phyloP scores from a whole-genome alignment of 2,329 filamentous ascomycete species.

The Beauveria brongniartii region DNA sequence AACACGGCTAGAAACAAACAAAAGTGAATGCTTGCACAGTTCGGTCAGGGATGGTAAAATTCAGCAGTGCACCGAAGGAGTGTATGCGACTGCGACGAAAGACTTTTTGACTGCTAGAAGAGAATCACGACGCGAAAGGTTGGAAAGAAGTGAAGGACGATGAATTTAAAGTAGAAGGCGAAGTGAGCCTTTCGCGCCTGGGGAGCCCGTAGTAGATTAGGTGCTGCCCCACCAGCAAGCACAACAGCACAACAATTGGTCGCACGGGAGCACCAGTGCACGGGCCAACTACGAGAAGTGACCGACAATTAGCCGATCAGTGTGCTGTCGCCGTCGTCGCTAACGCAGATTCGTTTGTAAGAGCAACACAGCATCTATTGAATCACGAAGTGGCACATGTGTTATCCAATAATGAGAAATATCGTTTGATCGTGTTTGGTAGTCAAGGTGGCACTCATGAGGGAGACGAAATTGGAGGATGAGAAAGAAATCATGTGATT shows the following conservation, averaged over 20 bases:
- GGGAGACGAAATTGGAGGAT: not conserved
- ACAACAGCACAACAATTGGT: conserved; percentile 12
- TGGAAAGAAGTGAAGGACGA: not conserved
- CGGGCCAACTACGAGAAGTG: not conserved
- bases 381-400: not conserved
- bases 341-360: not conserved
- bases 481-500: not conserved
- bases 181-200: conserved; percentile 1
- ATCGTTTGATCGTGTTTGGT: not conserved
- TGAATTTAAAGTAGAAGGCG: not conserved
- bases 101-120: not conserved
- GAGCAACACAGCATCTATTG: not conserved
- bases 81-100: conserved; percentile 5
- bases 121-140: not conserved
- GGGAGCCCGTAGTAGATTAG: not conserved
- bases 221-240: conserved; percentile 5
- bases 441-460: not conserved
- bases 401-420: not conserved
- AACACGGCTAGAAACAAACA: not conserved
- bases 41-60: not conserved
- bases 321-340: not conserved
- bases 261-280: conserved; percentile 5
- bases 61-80: not conserved
- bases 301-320: conserved; percentile 1
- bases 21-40: not conserved